Evolutionary conservation across 2,329 filamentous ascomycete genomes (phyloP), one percentile per base, ranked within the genome.

Genomic region (Stagonosporopsis vannaccii): DNA sequence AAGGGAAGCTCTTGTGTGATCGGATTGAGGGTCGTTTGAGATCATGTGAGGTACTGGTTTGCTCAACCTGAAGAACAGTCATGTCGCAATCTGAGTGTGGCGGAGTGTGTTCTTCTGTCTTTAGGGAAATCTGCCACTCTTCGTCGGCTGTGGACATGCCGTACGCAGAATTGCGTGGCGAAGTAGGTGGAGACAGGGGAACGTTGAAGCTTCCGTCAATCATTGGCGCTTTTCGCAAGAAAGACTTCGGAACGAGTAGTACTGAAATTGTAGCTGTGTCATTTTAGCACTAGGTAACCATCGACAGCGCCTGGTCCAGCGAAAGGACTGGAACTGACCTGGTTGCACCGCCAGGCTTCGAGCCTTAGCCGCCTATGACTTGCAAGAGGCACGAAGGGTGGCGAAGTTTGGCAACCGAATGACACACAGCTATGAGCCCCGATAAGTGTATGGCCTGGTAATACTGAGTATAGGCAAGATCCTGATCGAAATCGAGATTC

Each of bases 111-210:
- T 75, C 75, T 63, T 73, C 65, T 41, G 71, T 59, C 20, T 30
- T 36, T 20, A 32, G 26, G 19, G 53, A 51, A 58, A 69, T 61
- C 67, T 79, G 79, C 78, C 77, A 80, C 65, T 77, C 74, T 70
- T 76, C 75, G 48, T 79, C 75, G 71, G 70, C 68, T 60, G 72
- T 67, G 63, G 76, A 78, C 59, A 74, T 71, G 69, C 74, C 72
- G 66, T 78, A 79, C 67, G 74, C 78, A 78, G 78, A 80, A 79
- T 81, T 80, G 70, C 76, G 79, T 72, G 80, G 80, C 71, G 80
- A 82, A 61, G 71, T 80, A 58, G 80, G 80, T 64, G 80, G 80
- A 71, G 80, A 82, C 66, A 80, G 70, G 65, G 78, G 78, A 70
- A 78, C 77, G 70, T 77, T 75, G 64, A 76, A 75, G 69, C 72